These are phyloP conservation scores for Taxillus chinensis DNA, from an alignment of 164 flowering plant genomes.

Conservation along the genomic window DNA sequence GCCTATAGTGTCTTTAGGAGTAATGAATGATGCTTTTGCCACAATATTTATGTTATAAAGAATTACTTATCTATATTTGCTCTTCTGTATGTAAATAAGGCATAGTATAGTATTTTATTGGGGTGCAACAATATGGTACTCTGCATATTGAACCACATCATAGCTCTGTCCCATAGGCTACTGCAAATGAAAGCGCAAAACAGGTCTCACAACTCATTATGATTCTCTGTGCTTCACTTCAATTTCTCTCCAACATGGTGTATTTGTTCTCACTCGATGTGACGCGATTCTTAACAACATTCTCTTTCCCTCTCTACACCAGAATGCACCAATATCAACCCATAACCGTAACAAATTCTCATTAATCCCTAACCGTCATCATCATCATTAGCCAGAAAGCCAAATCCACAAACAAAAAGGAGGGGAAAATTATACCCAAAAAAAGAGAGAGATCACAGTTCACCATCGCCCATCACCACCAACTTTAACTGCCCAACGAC, in stretches of 20 bases:
- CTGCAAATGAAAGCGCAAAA: conserved; percentile 58
- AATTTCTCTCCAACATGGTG: neutral
- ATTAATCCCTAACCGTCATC: too few relatives aligned
- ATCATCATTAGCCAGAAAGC: too few relatives aligned
- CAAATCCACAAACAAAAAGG: too few relatives aligned
- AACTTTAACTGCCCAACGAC: too few relatives aligned
- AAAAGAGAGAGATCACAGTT: too few relatives aligned
- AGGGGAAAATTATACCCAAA: too few relatives aligned
- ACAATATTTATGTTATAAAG: neutral
- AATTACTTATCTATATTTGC: neutral
- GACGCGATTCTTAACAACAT: too few relatives aligned
- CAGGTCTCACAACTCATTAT: conserved; percentile 26
- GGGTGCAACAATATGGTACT: conserved; percentile 96
- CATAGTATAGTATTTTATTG: conserved; percentile 93
- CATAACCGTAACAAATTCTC: too few relatives aligned
- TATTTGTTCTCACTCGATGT: too few relatives aligned
- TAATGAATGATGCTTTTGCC: neutral
- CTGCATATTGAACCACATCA: conserved; percentile 87
- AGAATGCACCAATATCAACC: too few relatives aligned
- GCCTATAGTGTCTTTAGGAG: neutral
- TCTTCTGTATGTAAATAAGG: conserved; percentile 40
- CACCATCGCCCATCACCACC: too few relatives aligned
- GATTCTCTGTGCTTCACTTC: neutral
- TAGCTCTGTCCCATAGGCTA: conserved; percentile 61
- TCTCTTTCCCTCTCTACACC: too few relatives aligned